Base-by-base conservation (phyloP, 2,329 filamentous ascomycete genomes). In the Xylariaceae sp. region DNA sequence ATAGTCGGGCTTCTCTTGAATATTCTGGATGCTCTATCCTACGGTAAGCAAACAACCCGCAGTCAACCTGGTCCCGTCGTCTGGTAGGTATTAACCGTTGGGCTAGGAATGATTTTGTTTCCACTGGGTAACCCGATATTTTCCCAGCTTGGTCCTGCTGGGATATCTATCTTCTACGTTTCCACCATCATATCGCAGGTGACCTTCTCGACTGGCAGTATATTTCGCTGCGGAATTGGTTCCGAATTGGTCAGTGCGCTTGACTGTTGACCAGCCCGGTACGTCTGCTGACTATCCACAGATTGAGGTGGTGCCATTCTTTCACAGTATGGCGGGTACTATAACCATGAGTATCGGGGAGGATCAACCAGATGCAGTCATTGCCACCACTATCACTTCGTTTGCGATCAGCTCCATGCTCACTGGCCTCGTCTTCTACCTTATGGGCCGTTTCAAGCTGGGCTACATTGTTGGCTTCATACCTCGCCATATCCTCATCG, bases 241-340 rank as follows among this genome's bases (percentile, higher is more conserved):
- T 96, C 92, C 3, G 92, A 98, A 59, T 80, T 98, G 79, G 77
- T 81, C 61, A 45, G 70, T 59, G 45, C 26, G 42, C n/a, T n/a
- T n/a, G n/a, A 18, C 14, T 19, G 18, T 13, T 33, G 15, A 16
- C 7, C 19, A 19, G 30, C 19, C 14, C 28, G 18, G 10, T 15
- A 32, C 29, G 12, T 23, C 3, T 29, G 25, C 46, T 51, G 17
- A 53, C 32, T 9, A n/a, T n/a, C n/a, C n/a, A 38, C 42, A 82
- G 76, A 98, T 96, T 46, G 92, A 98, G 62, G 90, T 96, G 1
- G 90, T 98, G 1, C 92, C 90, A 0, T 98, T 98, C 63, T 96
- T 98, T 57, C 92, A 98, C 63, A 94, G 90, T 52, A 98, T 98
- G 90, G 89, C 92, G 1, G 79, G 81, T 43, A 90, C 83, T 19